Evolutionary conservation across 305 asterid genomes (phyloP).

Genomic region (Vinca major): DNA sequence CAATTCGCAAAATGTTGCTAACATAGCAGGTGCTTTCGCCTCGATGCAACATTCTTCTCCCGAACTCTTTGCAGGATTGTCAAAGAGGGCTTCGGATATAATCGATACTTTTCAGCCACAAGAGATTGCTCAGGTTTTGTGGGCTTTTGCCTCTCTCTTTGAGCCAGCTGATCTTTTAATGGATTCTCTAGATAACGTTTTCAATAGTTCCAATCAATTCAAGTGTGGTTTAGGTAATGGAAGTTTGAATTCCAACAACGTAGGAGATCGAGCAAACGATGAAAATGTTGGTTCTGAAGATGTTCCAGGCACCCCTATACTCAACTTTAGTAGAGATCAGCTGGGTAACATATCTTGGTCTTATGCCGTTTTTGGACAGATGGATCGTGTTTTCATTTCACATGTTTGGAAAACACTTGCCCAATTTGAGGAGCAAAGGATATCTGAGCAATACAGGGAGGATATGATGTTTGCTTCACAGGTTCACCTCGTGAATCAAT

Average conservation of each 20-base stretch:
- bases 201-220: conserved; percentile 32
- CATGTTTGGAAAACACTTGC: conserved; percentile 57
- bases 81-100: conserved; percentile 54
- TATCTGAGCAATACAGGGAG: conserved; percentile 59
- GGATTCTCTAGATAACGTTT: conserved; percentile 55
- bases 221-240: conserved; percentile 25
- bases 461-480: conserved; percentile 84
- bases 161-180: conserved; percentile 58
- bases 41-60: conserved; percentile 94
- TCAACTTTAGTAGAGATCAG: conserved; percentile 55
- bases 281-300: conserved; percentile 12
- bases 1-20: conserved; percentile 86
- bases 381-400: conserved; percentile 48
- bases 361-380: conserved; percentile 68
- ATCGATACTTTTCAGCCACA: conserved; percentile 63
- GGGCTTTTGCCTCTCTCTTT: conserved; percentile 87
- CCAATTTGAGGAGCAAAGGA: conserved; percentile 45
- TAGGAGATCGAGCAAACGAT: conserved; percentile 22
- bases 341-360: conserved; percentile 82
- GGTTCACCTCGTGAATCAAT: conserved; percentile 59
- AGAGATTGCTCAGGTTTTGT: conserved; percentile 79
- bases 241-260: conserved; percentile 23
- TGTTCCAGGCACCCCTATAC: conserved; percentile 18
- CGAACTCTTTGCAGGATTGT: conserved; percentile 50
- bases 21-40: conserved; percentile 87